A percentile compares a stretch with the other conserved stretches of the same genome.
Evolutionary conservation across 352 stramenopile species (phyloP).

Genomic region (Pythium aphanidermatum): DNA sequence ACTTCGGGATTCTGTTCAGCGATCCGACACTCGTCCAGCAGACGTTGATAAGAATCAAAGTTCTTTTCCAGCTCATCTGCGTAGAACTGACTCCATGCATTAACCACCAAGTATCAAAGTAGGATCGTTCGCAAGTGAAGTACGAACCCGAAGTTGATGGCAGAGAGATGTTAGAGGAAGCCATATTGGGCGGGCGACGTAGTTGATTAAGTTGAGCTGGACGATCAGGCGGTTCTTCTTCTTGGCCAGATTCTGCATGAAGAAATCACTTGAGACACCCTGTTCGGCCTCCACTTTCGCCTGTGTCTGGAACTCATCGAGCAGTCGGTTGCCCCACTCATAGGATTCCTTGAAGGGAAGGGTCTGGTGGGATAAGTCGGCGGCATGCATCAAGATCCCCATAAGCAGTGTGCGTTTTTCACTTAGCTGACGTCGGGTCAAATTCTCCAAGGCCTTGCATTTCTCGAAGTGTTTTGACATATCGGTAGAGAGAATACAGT

Average conservation of each 20-base stretch:
- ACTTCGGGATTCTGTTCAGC: conserved; percentile 5
- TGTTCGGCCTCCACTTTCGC: conserved; percentile 43
- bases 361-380: conserved; percentile 60
- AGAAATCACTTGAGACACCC: conserved; percentile 47
- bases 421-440: conserved; percentile 45
- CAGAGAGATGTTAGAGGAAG: conserved; percentile 51
- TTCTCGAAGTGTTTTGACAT: conserved; percentile 77
- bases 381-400: conserved; percentile 61
- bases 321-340: conserved; percentile 53
- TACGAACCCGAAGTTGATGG: conserved; percentile 46
- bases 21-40: conserved; percentile 26
- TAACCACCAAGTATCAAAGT: background rate
- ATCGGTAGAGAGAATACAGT: conserved; percentile 71
- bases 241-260: conserved; percentile 62
- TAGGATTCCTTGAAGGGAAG: conserved; percentile 38
- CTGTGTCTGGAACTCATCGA: conserved; percentile 73
- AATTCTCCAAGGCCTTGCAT: conserved; percentile 52
- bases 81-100: too few relatives aligned
- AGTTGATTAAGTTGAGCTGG: conserved; percentile 74
- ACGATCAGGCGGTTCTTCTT: conserved; percentile 48
- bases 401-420: conserved; percentile 59
- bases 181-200: conserved; percentile 70
- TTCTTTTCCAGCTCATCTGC: conserved; percentile 62
- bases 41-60: conserved; percentile 44
- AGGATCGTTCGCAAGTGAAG: too few relatives aligned